phyloP scores from a whole-genome alignment of 805 yeast species.

The Yamadazyma sp. region DNA sequence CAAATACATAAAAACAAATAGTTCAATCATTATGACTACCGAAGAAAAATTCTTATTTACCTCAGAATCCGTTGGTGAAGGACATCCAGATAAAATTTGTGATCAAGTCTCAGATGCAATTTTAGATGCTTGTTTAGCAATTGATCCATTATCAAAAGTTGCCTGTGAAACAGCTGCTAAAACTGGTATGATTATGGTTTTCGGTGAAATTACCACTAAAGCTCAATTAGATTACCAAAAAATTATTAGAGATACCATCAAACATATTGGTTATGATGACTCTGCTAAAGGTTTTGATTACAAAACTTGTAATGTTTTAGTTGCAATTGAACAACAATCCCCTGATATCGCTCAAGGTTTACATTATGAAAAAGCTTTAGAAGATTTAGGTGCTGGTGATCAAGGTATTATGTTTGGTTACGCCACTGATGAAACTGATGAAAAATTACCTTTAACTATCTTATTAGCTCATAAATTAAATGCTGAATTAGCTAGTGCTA shows the following conservation, averaged over 20 bases:
- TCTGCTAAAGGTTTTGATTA: conserved; percentile 97
- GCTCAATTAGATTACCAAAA: conserved; percentile 96
- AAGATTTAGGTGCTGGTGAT: conserved; percentile 99
- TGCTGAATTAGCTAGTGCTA: conserved; percentile 94
- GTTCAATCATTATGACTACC: no score
- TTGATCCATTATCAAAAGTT: conserved; percentile 96
- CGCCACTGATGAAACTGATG: conserved; percentile 98
- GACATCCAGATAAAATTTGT: conserved; percentile 95
- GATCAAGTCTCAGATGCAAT: conserved; percentile 99
- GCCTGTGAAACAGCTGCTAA: conserved; percentile 99
- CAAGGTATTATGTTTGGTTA: conserved; percentile 99
- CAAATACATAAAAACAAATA: no score
- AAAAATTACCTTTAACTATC: conserved; percentile 92
- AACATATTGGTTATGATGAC: conserved; percentile 96
- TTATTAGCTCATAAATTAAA: conserved; percentile 93
- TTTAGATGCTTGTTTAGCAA: conserved; percentile 93
- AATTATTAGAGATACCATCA: conserved; percentile 96
- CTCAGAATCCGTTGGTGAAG: conserved; percentile 91
- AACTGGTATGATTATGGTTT: conserved; percentile 99
- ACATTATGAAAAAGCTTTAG: conserved; percentile 92
- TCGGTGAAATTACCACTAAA: conserved; percentile 98
- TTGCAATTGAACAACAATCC: conserved; percentile 99
- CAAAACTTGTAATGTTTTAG: conserved; percentile 98
- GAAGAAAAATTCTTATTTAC: conserved; percentile 59
- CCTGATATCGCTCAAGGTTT: conserved; percentile 99